A percentile compares a stretch with the other conserved stretches of the same genome.
Conservation (phyloP, 164 flowering plant species). For the Vitis cinerea region DNA sequence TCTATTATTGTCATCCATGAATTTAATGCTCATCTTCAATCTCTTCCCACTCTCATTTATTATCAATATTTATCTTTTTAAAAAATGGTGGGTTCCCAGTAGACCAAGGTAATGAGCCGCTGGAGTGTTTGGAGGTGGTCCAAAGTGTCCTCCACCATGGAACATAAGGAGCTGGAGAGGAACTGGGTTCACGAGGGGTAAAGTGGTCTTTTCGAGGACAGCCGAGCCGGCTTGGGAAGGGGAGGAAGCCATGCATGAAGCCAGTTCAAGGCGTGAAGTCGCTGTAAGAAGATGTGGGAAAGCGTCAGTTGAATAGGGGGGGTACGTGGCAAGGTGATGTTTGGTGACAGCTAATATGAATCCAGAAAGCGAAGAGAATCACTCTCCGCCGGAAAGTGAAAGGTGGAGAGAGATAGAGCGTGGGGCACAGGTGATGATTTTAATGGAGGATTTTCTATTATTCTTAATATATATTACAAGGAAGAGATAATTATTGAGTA, state of each 20-base stretch:
- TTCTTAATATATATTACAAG: too few relatives aligned
- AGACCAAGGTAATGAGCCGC: too few relatives aligned
- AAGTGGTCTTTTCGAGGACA: too few relatives aligned
- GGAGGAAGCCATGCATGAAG: constrained; percentile 14
- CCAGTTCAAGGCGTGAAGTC: constrained; percentile 2
- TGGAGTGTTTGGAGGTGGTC: too few relatives aligned
- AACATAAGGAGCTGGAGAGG: too few relatives aligned
- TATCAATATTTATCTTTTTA: background rate
- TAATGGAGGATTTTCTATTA: too few relatives aligned
- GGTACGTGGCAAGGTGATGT: constrained; percentile 36
- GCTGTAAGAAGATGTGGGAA: background rate
- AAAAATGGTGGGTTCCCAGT: background rate
- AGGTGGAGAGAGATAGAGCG: background rate
- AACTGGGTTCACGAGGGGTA: too few relatives aligned
- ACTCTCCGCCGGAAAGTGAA: constrained; percentile 16
- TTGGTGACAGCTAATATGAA: constrained; percentile 45
- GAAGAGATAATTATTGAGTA: background rate
- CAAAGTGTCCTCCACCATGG: background rate
- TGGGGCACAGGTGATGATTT: background rate
- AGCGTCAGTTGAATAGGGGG: constrained; percentile 6
- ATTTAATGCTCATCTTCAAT: constrained; percentile 17
- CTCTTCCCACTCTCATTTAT: background rate
- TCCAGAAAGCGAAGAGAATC: constrained; percentile 18
- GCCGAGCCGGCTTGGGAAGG: background rate
- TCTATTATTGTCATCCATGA: constrained; percentile 26